Evolutionary conservation across 768 basidiomycete species (phyloP), one percentile per base, ranked within the genome.

Genomic region (Tephrocybe sp.): DNA sequence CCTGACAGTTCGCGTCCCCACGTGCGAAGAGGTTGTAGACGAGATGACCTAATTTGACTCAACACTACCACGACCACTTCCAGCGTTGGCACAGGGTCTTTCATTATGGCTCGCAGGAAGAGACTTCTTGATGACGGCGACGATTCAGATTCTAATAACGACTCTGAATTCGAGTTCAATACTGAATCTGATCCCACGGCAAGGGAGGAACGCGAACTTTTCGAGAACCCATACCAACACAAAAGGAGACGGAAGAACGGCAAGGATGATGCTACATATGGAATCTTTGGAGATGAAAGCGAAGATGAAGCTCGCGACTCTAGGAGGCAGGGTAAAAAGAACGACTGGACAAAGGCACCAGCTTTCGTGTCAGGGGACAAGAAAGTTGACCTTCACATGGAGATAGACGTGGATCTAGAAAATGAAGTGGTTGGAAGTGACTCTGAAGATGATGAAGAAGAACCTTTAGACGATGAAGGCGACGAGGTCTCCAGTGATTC

Each of bases 241-340:
- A 92, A 90, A 64, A 79, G 83, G 49, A 77, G 84, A 54, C 74
- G 83, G 54, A 83, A 69, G 66, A 75, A 81, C 50, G 83, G 74
- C 21, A 86, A 85, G 62, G 88, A 93, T 48, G 85, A 86, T 53
- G 83, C 83, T 1, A 67, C 83, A n/a, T 90, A 90, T 60, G 90
- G 90, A 3, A 71, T 88, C 0, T 91, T 89, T 67, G 87, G 72
- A 1, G 81, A 84, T 4, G 83, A 88, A 48, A 86, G 84, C 56
- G 86, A 88, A 20, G 80, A 85, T 18, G 88, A 86, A 45, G 74
- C 68, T 21, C 60, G 60, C 40, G 64, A 55, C 17, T 58, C 53
- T 17, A 56, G 54, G 26, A 59, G 61, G 18, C 62, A 49, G 57
- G 57, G 46, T 58, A 78, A 74, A 63, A 77, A 73, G 58, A 78